Conservation (phyloP, 75 land plant genomes). For the Cryptomeria japonica region DNA sequence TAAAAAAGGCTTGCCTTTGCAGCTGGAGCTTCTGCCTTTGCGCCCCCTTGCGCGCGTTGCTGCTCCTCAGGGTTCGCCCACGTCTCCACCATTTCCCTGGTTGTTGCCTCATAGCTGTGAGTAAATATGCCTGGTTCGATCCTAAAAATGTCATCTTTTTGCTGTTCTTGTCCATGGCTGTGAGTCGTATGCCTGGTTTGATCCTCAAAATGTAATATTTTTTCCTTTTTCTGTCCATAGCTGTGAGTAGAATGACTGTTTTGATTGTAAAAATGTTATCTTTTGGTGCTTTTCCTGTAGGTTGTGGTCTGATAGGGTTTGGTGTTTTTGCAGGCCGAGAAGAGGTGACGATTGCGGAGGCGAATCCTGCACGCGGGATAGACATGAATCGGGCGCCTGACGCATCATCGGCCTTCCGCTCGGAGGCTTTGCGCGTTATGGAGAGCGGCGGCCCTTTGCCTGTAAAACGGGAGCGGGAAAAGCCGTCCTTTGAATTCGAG, state of each 20-base stretch:
- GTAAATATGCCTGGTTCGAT: background rate
- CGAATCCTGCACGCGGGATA: slow-evolving; percentile 13
- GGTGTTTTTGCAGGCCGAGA: slow-evolving; percentile 6
- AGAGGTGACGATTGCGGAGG: slow-evolving; percentile 11
- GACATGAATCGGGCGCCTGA: slow-evolving; percentile 39
- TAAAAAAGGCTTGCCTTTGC: background rate
- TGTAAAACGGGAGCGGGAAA: slow-evolving; percentile 13
- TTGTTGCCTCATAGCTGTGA: slow-evolving; percentile 2
- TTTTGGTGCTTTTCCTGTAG: too few relatives aligned
- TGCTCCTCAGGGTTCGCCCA: background rate
- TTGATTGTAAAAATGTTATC: too few relatives aligned
- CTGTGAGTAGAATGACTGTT: too few relatives aligned
- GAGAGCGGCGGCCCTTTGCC: slow-evolving; percentile 7
- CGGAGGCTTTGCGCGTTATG: slow-evolving; percentile 17
- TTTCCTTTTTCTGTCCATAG: too few relatives aligned
- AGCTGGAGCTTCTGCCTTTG: slow-evolving; percentile 16
- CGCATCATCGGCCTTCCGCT: background rate
- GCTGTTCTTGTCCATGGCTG: too few relatives aligned
- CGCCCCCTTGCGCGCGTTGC: slow-evolving; percentile 15
- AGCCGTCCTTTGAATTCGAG: slow-evolving; percentile 24
- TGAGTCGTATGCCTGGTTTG: too few relatives aligned
- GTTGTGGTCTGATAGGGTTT: background rate
- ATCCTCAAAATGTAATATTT: too few relatives aligned
- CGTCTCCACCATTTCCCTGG: slow-evolving; percentile 7
- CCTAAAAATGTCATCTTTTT: too few relatives aligned